These are phyloP conservation scores for Hydrangea macrophylla DNA, from an alignment of 148 eudicot species.

Conservation along the genomic window DNA sequence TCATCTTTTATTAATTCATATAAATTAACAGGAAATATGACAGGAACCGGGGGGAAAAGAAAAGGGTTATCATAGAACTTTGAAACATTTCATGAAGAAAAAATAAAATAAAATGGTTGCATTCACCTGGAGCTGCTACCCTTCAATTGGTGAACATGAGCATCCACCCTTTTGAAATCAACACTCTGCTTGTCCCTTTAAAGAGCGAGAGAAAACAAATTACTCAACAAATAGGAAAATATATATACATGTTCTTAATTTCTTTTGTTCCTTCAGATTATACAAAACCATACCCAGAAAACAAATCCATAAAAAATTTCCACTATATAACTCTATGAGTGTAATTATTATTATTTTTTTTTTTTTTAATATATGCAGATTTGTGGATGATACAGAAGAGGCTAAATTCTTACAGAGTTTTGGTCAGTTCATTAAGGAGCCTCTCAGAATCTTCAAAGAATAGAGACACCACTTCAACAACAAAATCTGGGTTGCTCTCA, in stretches of 20 bases:
- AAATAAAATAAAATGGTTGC: not conserved
- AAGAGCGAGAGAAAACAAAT: not conserved
- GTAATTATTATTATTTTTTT: too few relatives aligned
- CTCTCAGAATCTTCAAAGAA: constrained; percentile 77
- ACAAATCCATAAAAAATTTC: not conserved
- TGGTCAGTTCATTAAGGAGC: constrained; percentile 53
- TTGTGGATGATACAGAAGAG: too few relatives aligned
- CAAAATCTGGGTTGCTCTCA: constrained; percentile 80
- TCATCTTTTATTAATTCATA: not conserved
- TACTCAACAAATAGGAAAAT: not conserved
- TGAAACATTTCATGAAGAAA: too few relatives aligned
- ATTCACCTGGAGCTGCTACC: constrained; percentile 90
- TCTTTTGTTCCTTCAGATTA: not conserved
- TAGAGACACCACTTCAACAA: constrained; percentile 61
- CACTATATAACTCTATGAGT: not conserved
- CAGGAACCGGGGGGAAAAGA: too few relatives aligned
- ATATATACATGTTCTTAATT: not conserved
- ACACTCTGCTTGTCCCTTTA: constrained; percentile 57
- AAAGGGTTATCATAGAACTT: too few relatives aligned
- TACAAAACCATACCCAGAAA: not conserved
- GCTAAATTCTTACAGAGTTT: constrained; percentile 37
- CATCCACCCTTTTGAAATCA: constrained; percentile 68
- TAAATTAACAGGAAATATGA: not conserved
- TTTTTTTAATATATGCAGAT: too few relatives aligned
- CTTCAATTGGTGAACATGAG: constrained; percentile 77